Evolutionary conservation across 768 basidiomycete genomes (phyloP), one percentile per base, ranked within the genome.

Genomic region (Leccinum boreale): DNA sequence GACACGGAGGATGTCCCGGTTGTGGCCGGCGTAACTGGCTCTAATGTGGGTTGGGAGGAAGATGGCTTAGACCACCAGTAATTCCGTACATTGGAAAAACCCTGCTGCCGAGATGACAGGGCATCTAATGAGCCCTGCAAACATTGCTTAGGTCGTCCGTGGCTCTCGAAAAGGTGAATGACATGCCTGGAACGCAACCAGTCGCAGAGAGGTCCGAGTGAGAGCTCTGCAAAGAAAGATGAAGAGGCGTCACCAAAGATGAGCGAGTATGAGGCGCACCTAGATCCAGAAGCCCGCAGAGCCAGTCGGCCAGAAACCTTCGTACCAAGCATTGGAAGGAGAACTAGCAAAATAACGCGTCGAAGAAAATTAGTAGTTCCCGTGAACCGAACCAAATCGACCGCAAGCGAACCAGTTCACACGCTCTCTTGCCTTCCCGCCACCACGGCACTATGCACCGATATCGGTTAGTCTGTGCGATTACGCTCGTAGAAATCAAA

Each of bases 61-160:
- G 61, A 46, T 49, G 71, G 55, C 47, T 66, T 72, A 3, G 71
- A 67, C 71, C 73, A 72, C 73, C 71, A 73, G 56, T 61, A 74
- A 54, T 55, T 74, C 9, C 73, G 70, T 33, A 31, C 56, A 52
- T 61, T 62, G 15, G 55, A 58, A 44, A 59, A 26, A 24, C 61
- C 58, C 52, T 53, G 67, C 52, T 53, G 67, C n/a, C 26, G 45
- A 45, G 56, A 50, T 26, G 53, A n/a, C n/a, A 66, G 29, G 33
- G 24, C 24, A 28, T 29, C 39, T 29, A 39, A 26, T 23, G 53
- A 39, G 8, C 53, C 36, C 53, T 52, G 58, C 10, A 59, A 47
- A 45, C 26, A 28, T 65, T 64, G 26, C 24, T 65, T 46, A 63
- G 55, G 50, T 24, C 23, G n/a, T 15, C n/a, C 7, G 31, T 50